These are phyloP conservation scores for Borovskyia barvae DNA, from an alignment of 208 protist genomes.

Conservation along the genomic window DNA sequence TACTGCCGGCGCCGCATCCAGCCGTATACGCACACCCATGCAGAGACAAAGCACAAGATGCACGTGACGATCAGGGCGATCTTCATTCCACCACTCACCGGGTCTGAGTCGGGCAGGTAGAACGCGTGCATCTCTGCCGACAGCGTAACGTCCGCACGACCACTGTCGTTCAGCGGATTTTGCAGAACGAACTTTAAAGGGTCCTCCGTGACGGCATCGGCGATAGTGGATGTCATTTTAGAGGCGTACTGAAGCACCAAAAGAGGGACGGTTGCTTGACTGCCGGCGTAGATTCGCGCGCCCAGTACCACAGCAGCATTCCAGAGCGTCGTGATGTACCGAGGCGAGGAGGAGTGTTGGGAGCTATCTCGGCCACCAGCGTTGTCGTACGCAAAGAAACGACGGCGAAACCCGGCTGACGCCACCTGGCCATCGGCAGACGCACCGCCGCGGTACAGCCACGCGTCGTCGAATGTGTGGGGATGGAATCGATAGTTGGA, in stretches of 20 bases:
- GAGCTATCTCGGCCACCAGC: slow-evolving; percentile 25
- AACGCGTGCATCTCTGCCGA: slow-evolving; percentile 23
- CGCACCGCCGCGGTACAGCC: slow-evolving; percentile 26
- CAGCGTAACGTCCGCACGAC: slow-evolving; percentile 15
- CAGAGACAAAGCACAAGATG: slow-evolving; percentile 51
- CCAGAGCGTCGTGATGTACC: slow-evolving; percentile 36
- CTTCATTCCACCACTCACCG: slow-evolving; percentile 36
- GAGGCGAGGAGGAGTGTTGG: background rate
- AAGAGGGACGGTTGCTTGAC: slow-evolving; percentile 28
- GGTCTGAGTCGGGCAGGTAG: slow-evolving; percentile 31
- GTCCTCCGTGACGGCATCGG: background rate
- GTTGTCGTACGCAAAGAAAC: slow-evolving; percentile 80
- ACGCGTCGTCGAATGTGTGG: slow-evolving; percentile 26
- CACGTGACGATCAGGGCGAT: slow-evolving; percentile 61
- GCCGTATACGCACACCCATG: slow-evolving; percentile 70
- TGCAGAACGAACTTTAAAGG: slow-evolving; percentile 3
- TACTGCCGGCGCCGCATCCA: slow-evolving; percentile 84
- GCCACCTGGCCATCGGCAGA: slow-evolving; percentile 4
- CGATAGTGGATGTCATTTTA: slow-evolving; percentile 25
- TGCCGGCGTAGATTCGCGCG: slow-evolving; percentile 1
- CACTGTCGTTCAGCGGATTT: slow-evolving; percentile 15
- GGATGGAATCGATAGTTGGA: slow-evolving; percentile 35
- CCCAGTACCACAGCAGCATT: slow-evolving; percentile 32
- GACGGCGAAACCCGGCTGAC: slow-evolving; percentile 31
- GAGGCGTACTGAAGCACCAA: slow-evolving; percentile 60